These are phyloP conservation scores for Capronia coronata DNA, from an alignment of 2,329 filamentous ascomycete species.

Conservation along the genomic window DNA sequence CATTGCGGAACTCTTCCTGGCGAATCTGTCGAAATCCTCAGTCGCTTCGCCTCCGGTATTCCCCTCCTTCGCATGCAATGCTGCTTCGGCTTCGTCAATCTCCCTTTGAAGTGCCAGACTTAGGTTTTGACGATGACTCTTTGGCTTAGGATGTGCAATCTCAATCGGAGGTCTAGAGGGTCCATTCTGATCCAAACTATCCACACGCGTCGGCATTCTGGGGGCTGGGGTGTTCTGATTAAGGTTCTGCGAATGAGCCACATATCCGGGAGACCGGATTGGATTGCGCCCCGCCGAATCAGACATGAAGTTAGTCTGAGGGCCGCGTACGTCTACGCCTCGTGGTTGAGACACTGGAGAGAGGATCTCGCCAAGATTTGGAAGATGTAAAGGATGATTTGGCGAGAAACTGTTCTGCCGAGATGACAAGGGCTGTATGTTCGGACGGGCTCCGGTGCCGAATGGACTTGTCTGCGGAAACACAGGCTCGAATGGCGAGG, in stretches of 20 bases:
- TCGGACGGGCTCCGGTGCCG: conserved; percentile 30
- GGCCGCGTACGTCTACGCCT: conserved; percentile 9
- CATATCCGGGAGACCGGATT: conserved; percentile 10
- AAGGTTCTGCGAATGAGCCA: conserved; percentile 39
- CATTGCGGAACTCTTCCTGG: conserved; percentile 25
- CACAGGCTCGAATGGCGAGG: conserved; percentile 61
- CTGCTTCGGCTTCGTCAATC: conserved; percentile 71
- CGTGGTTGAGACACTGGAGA: conserved; percentile 53
- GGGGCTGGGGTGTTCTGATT: conserved; percentile 32
- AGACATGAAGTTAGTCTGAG: conserved; percentile 1
- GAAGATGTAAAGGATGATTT: conserved; percentile 43
- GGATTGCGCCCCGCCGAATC: conserved; percentile 7
- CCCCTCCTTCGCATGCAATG: conserved; percentile 32
- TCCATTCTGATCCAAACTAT: conserved; percentile 13
- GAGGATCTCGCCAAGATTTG: conserved; percentile 44
- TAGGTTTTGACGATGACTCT: conserved; percentile 62
- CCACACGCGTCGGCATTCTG: conserved; percentile 11
- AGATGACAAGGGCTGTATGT: conserved; percentile 18
- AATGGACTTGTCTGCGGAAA: conserved; percentile 58
- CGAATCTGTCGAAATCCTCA: conserved; percentile 25
- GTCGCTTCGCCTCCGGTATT: conserved; percentile 25
- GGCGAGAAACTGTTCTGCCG: conserved; percentile 51
- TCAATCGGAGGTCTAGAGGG: conserved; percentile 37
- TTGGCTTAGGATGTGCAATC: conserved; percentile 56
- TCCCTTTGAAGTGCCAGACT: conserved; percentile 75